Conservation (phyloP, 768 basidiomycete genomes). For the Lentinus brumalis region DNA sequence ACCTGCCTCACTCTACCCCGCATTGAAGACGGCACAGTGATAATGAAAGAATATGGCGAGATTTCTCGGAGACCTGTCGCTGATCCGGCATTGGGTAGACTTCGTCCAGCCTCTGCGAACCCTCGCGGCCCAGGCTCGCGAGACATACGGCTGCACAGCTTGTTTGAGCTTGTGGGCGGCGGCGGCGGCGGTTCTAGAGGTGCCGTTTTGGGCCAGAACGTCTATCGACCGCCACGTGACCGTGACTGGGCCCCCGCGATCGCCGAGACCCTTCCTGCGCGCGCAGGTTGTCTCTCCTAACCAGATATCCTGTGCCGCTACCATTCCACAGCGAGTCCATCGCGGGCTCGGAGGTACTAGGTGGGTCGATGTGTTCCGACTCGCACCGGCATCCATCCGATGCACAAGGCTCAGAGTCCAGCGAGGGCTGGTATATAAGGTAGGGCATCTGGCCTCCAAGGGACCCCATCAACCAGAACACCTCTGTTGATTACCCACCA, state of each 20-base stretch:
- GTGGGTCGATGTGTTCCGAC: constrained; percentile 22
- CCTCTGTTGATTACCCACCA: constrained; percentile 7
- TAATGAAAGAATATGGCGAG: background rate
- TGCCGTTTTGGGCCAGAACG: constrained; percentile 23
- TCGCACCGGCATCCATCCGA: constrained; percentile 5
- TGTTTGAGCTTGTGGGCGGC: constrained; percentile 21
- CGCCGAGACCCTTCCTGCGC: constrained; percentile 8
- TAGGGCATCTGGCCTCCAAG: constrained; percentile 8
- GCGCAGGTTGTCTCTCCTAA: constrained; percentile 1
- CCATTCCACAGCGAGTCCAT: constrained; percentile 2
- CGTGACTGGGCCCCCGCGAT: constrained; percentile 15
- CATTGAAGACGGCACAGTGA: no score
- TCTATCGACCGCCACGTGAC: constrained; percentile 20
- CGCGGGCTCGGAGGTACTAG: constrained; percentile 18
- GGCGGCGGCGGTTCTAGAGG: constrained; percentile 8
- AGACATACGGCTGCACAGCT: background rate
- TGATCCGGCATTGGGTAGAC: background rate
- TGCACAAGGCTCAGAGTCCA: background rate
- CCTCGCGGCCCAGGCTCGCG: background rate
- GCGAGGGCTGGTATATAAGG: constrained; percentile 13
- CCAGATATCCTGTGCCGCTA: constrained; percentile 6
- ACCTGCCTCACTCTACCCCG: no score
- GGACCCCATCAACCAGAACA: constrained; percentile 19
- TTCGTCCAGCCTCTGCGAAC: background rate
- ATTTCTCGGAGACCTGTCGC: background rate